Percentiles rank a stretch among this genome's conserved stretches.
phyloP scores from a whole-genome alignment of 176 grass and related monocot species.

The Thinopyrum elongatum region DNA sequence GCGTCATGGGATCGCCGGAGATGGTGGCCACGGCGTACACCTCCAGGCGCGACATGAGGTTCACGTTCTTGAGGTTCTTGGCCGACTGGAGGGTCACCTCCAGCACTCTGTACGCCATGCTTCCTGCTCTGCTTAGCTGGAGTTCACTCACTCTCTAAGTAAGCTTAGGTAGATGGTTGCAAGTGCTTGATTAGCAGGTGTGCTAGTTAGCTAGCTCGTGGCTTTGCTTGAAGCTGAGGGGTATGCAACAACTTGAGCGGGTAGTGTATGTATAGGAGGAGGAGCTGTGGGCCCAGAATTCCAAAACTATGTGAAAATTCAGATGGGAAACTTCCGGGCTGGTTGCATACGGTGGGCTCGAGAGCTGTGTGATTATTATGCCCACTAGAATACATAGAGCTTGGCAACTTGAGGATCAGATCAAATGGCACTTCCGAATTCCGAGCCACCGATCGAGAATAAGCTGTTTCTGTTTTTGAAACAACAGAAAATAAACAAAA shows the following conservation, averaged over 20 bases:
- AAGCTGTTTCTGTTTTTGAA: background rate
- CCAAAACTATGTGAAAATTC: background rate
- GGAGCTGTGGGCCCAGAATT: background rate
- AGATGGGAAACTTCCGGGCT: no score
- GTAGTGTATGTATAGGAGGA: constrained; percentile 30
- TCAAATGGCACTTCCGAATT: background rate
- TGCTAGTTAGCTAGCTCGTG: no score
- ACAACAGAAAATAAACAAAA: background rate
- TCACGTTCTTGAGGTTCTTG: constrained; percentile 66
- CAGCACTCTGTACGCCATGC: constrained; percentile 59
- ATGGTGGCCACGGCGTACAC: constrained; percentile 65
- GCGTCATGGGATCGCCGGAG: constrained; percentile 38
- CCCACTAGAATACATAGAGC: no score
- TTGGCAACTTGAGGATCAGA: no score
- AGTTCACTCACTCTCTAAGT: background rate
- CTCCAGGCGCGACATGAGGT: constrained; percentile 58
- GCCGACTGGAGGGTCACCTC: constrained; percentile 69
- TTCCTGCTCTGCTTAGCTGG: background rate
- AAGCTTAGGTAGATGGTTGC: background rate
- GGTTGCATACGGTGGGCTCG: no score
- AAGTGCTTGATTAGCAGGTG: background rate
- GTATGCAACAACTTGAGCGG: background rate
- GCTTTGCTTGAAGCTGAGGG: background rate
- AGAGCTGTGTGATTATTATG: no score
- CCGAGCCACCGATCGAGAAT: background rate